Conservation (phyloP, 2,329 filamentous ascomycete species). For the Hypoxylon sp. region DNA sequence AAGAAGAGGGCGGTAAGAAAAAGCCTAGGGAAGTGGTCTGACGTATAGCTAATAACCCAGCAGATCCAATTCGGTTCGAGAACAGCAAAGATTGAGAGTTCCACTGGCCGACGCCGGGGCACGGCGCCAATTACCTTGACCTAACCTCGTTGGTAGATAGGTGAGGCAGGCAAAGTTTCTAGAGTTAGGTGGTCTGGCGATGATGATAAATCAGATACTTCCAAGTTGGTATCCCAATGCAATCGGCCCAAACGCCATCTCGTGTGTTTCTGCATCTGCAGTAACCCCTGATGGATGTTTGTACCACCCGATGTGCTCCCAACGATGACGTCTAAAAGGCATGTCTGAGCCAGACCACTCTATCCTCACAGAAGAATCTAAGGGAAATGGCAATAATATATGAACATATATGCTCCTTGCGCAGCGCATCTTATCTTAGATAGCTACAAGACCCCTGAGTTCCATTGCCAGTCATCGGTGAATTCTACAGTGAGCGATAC, state of each 20-base stretch:
- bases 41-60: slow-evolving; percentile 42
- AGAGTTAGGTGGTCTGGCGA: slow-evolving; percentile 58
- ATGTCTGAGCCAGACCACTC: slow-evolving; percentile 70
- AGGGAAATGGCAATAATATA: not conserved
- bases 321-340: slow-evolving; percentile 72
- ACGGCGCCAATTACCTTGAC: slow-evolving; percentile 70
- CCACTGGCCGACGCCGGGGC: slow-evolving; percentile 73
- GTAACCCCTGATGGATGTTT: slow-evolving; percentile 61
- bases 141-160: slow-evolving; percentile 31
- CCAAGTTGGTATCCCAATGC: slow-evolving; percentile 65
- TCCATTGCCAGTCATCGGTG: not conserved
- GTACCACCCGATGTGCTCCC: slow-evolving; percentile 49
- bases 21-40: not conserved
- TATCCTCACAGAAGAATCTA: not conserved
- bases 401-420: not conserved
- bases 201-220: slow-evolving; percentile 85
- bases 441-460: not conserved
- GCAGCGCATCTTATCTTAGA: not conserved
- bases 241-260: slow-evolving; percentile 37
- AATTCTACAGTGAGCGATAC: not conserved
- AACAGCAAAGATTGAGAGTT: slow-evolving; percentile 84
- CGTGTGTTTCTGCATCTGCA: slow-evolving; percentile 66
- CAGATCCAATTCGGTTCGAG: slow-evolving; percentile 87
- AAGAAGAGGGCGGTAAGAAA: slow-evolving; percentile 88
- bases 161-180: slow-evolving; percentile 13